Evolutionary conservation across 2,329 filamentous ascomycete species (phyloP).

Genomic region (Colletotrichum trifolii): DNA sequence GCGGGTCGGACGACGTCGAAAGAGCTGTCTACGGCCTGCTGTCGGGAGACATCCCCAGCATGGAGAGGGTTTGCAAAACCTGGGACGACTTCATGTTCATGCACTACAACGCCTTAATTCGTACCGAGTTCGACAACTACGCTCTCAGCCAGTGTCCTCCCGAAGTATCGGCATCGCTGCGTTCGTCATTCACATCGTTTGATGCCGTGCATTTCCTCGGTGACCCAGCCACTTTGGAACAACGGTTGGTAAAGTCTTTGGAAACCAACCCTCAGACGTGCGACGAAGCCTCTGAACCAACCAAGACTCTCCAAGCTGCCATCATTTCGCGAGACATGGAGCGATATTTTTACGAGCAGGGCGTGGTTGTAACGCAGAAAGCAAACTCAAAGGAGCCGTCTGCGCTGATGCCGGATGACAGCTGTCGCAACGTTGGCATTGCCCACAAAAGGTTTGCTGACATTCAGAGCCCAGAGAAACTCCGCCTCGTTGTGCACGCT

Average conservation of each 20-base stretch:
- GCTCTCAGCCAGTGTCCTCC: slow-evolving; percentile 66
- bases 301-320: slow-evolving; percentile 81
- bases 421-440: slow-evolving; percentile 45
- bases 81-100: slow-evolving; percentile 92
- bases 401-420: slow-evolving; percentile 28
- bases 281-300: slow-evolving; percentile 70
- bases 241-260: slow-evolving; percentile 70
- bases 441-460: slow-evolving; percentile 61
- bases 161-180: slow-evolving; percentile 62
- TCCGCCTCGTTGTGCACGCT: slow-evolving; percentile 76
- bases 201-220: slow-evolving; percentile 74
- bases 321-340: slow-evolving; percentile 74
- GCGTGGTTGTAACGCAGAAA: slow-evolving; percentile 59
- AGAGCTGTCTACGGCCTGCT: slow-evolving; percentile 90
- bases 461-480: slow-evolving; percentile 68
- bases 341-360: slow-evolving; percentile 69
- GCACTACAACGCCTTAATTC: slow-evolving; percentile 86
- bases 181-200: slow-evolving; percentile 70
- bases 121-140: slow-evolving; percentile 82
- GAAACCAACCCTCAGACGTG: slow-evolving; percentile 66
- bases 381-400: slow-evolving; percentile 52
- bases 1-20: slow-evolving; percentile 80
- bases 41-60: slow-evolving; percentile 83
- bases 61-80: slow-evolving; percentile 78
- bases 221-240: slow-evolving; percentile 62